phyloP scores from a whole-genome alignment of 2,329 filamentous ascomycete species.

The Geosmithia putterillii region DNA sequence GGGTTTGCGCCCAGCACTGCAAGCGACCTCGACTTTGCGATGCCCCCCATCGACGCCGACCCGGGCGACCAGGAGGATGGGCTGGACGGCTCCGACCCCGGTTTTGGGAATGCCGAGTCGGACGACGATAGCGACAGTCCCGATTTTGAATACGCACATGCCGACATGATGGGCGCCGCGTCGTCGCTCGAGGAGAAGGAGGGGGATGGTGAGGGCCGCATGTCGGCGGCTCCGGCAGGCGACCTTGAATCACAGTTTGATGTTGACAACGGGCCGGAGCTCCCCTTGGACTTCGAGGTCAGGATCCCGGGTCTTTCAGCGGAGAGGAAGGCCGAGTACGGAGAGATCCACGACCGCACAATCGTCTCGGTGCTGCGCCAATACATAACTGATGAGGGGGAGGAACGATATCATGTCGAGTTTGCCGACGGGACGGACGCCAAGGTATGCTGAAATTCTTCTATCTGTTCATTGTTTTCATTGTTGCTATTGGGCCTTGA shows the following conservation, averaged over 20 bases:
- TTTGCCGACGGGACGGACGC: slow-evolving; percentile 33
- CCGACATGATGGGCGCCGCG: too few relatives aligned
- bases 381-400: slow-evolving; percentile 9
- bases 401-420: slow-evolving; percentile 23
- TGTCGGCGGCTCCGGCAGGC: not conserved
- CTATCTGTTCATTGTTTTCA: not conserved
- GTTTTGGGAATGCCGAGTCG: too few relatives aligned
- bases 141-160: too few relatives aligned
- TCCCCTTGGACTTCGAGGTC: slow-evolving; percentile 13
- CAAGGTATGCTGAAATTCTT: slow-evolving; percentile 22
- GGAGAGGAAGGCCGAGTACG: slow-evolving; percentile 16
- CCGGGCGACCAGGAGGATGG: too few relatives aligned
- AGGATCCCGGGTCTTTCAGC: slow-evolving; percentile 13
- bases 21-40: not conserved
- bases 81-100: too few relatives aligned
- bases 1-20: too few relatives aligned
- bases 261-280: not conserved
- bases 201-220: not conserved
- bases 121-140: too few relatives aligned
- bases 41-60: not conserved
- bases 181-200: not conserved
- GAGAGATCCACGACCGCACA: slow-evolving; percentile 17
- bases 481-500: not conserved
- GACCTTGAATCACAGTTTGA: too few relatives aligned
- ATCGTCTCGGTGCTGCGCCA: slow-evolving; percentile 23